Evolutionary conservation across 108 stramenopile genomes (phyloP).

Genomic region (Conticribra guillardii): DNA sequence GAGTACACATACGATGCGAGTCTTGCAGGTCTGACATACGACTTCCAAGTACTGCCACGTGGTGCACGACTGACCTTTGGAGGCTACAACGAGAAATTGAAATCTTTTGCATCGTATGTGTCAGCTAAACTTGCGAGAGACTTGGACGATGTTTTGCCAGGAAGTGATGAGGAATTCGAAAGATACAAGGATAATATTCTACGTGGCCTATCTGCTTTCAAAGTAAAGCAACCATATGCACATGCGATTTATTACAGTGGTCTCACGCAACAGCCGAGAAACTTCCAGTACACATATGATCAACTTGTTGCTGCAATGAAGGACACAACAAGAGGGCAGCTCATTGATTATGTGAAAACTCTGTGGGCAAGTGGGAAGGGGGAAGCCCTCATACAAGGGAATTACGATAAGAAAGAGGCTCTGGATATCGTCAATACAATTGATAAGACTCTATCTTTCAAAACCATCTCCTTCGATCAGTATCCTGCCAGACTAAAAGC

Average conservation of each 20-base stretch:
- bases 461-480: constrained; percentile 60
- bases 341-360: constrained; percentile 58
- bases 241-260: constrained; percentile 70
- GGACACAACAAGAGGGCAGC: constrained; percentile 51
- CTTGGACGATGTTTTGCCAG: constrained; percentile 64
- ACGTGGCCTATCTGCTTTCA: constrained; percentile 60
- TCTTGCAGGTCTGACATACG: constrained; percentile 78
- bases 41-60: constrained; percentile 73
- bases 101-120: constrained; percentile 71
- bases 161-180: constrained; percentile 77
- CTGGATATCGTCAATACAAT: constrained; percentile 64
- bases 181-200: constrained; percentile 80
- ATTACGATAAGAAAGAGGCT: constrained; percentile 76
- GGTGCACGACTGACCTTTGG: constrained; percentile 86
- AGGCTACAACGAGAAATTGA: constrained; percentile 86
- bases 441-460: constrained; percentile 72
- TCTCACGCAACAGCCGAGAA: constrained; percentile 58
- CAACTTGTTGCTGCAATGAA: constrained; percentile 60
- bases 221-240: constrained; percentile 84
- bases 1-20: constrained; percentile 82
- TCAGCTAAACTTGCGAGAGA: constrained; percentile 62
- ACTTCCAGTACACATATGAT: constrained; percentile 65
- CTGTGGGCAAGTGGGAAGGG: constrained; percentile 80
- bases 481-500: constrained; percentile 66
- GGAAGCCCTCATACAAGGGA: constrained; percentile 82